Percentiles rank a stretch among this genome's conserved stretches.
Conservation (phyloP, 78 protist species). For the Tieghemostelium lacteum region DNA sequence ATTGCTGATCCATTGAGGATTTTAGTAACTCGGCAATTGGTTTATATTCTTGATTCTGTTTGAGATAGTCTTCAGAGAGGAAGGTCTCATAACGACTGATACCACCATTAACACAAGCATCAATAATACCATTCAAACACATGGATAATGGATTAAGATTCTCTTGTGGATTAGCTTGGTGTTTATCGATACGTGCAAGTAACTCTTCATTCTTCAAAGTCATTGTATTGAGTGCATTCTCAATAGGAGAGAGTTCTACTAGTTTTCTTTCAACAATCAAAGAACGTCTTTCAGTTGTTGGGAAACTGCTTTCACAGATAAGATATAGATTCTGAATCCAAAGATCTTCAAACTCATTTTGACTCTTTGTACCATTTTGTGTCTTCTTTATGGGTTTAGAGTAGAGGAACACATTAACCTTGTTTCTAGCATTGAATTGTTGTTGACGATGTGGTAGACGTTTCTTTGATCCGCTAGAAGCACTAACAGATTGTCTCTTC, state of each 20-base stretch:
- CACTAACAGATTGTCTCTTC: constrained; percentile 32
- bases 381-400: constrained; percentile 57
- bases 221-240: constrained; percentile 82
- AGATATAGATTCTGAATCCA: constrained; percentile 80
- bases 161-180: constrained; percentile 23
- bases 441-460: constrained; percentile 70
- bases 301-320: constrained; percentile 55
- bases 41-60: constrained; percentile 52
- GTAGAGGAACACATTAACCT: constrained; percentile 72
- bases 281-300: constrained; percentile 78
- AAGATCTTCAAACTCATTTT: constrained; percentile 85
- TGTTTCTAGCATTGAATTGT: constrained; percentile 67
- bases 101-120: constrained; percentile 91
- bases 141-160: constrained; percentile 82
- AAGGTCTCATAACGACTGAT: constrained; percentile 49
- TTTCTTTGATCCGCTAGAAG: constrained; percentile 17
- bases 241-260: constrained; percentile 76
- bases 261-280: constrained; percentile 46
- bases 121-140: constrained; percentile 87
- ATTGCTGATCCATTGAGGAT: constrained; percentile 60
- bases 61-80: constrained; percentile 42
- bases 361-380: constrained; percentile 8
- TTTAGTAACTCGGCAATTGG: constrained; percentile 31
- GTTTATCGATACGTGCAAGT: constrained; percentile 46
- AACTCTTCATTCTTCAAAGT: constrained; percentile 83